Evolutionary conservation across 2,329 filamentous ascomycete genomes (phyloP), one percentile per base, ranked within the genome.

Genomic region (Cladophialophora chaetospira): DNA sequence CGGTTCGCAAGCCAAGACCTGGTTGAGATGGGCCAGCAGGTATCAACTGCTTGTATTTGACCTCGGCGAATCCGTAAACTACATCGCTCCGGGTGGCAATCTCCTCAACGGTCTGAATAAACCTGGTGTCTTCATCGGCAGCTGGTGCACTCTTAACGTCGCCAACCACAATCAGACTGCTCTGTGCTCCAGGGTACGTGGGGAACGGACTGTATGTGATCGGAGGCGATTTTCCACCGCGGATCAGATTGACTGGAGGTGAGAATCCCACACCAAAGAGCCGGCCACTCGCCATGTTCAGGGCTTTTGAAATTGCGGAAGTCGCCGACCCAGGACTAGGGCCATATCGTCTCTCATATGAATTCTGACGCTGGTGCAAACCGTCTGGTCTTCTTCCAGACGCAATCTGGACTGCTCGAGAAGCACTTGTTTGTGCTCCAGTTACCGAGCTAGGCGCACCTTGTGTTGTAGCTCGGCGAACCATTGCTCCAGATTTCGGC

Each of bases 1-100:
- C 55, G 40, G 63, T 54, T 56, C 71, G 36, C 57, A 71, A 53
- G 33, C 67, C 61, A 45, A 73, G 55, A 36, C 76, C 72, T 4
- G 69, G 65, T 28, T 75, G 73, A 3, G 89, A 93, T 1, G 93
- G 94, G 1, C 90, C 86, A 42, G 94, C 77, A 2, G 94, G 94
- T 47, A 97, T 84, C n/a, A 99, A 82, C 72, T 99, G 94, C 73
- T 95, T 94, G 74, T 95, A 97, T 73, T 99, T 99, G 69, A 99
- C 93, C 74, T 99, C 93, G 4, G 94, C 94, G 73, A 99, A 97
- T 2, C 93, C 92, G 71, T 92, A 99, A 2, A 99, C 92, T 43
- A 97, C 94, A 71, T 99, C 92, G 69, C 92, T 97, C 35, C 92
- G 83, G 28, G 91, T 94, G 1, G 94, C 94, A 63, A 90, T 88